These are phyloP conservation scores for Didymella sp. DNA, from an alignment of 2,329 filamentous ascomycete genomes.

Conservation along the genomic window DNA sequence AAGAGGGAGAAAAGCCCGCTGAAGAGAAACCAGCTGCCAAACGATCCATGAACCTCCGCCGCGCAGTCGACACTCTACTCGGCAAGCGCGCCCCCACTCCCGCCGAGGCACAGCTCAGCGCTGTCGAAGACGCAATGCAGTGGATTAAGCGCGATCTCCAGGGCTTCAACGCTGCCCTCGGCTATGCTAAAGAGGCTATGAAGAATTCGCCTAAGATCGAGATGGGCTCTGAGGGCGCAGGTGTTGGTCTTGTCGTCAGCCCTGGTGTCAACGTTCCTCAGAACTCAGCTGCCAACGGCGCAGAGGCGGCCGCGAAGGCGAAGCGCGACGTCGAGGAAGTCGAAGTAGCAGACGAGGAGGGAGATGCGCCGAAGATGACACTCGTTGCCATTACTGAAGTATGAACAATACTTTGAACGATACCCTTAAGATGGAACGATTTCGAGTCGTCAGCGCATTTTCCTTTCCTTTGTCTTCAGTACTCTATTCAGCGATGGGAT, in stretches of 20 bases:
- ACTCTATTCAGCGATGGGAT: slow-evolving; percentile 13
- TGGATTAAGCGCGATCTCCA: slow-evolving; percentile 58
- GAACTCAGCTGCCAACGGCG: slow-evolving; percentile 48
- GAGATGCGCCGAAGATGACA: slow-evolving; percentile 48
- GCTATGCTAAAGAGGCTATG: slow-evolving; percentile 56
- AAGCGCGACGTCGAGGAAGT: slow-evolving; percentile 38
- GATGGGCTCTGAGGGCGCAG: slow-evolving; percentile 57
- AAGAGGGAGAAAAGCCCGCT: slow-evolving; percentile 35
- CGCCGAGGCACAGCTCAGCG: slow-evolving; percentile 35
- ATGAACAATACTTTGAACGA: slow-evolving; percentile 23
- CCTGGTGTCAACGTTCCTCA: slow-evolving; percentile 49
- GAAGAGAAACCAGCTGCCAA: slow-evolving; percentile 37
- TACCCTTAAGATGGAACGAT: neutral
- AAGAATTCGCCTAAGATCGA: slow-evolving; percentile 58
- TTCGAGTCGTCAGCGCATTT: neutral
- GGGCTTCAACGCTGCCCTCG: slow-evolving; percentile 58
- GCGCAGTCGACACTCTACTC: slow-evolving; percentile 35
- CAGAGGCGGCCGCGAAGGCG: slow-evolving; percentile 21
- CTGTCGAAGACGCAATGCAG: slow-evolving; percentile 43
- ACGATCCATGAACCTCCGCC: slow-evolving; percentile 35
- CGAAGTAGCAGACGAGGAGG: slow-evolving; percentile 42
- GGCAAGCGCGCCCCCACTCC: slow-evolving; percentile 38
- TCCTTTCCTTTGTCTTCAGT: slow-evolving; percentile 11
- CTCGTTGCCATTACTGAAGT: slow-evolving; percentile 51
- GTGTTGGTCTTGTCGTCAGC: slow-evolving; percentile 50